A percentile compares a stretch with the other conserved stretches of the same genome.
Conservation (phyloP, 2,329 filamentous ascomycete genomes). For the Epichloe sibirici region DNA sequence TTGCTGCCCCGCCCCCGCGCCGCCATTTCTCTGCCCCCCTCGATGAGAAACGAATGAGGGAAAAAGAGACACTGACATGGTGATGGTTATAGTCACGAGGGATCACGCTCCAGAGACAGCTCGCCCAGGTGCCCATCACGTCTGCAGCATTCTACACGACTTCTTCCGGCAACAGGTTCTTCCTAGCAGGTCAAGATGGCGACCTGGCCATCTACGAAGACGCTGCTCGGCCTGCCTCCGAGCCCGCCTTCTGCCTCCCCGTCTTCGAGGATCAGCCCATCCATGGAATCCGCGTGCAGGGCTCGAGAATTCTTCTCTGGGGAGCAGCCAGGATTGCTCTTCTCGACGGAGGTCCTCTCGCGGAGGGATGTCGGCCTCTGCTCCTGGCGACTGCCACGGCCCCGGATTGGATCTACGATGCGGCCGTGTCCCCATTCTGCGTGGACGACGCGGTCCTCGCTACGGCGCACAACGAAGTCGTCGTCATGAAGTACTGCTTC, state of each 20-base stretch:
- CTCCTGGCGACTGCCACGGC: conserved; percentile 24
- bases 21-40: background rate
- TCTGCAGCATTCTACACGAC: conserved; percentile 40
- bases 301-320: conserved; percentile 45
- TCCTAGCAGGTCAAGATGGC: conserved; percentile 50
- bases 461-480: conserved; percentile 78
- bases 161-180: conserved; percentile 21
- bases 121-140: conserved; percentile 44
- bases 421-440: conserved; percentile 36
- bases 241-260: conserved; percentile 26
- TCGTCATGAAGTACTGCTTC: conserved; percentile 33
- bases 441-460: conserved; percentile 44
- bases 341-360: conserved; percentile 16
- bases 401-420: conserved; percentile 71
- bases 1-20: background rate
- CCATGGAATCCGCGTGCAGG: conserved; percentile 52
- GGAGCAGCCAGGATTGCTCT: conserved; percentile 49
- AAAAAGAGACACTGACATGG: background rate
- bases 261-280: conserved; percentile 59
- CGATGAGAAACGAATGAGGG: background rate
- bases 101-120: conserved; percentile 19
- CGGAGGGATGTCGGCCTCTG: conserved; percentile 7
- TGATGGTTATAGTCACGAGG: background rate
- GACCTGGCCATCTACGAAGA: conserved; percentile 42
- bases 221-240: conserved; percentile 10